Base-by-base conservation (phyloP, 768 basidiomycete genomes). In the Pisolithus microcarpus region DNA sequence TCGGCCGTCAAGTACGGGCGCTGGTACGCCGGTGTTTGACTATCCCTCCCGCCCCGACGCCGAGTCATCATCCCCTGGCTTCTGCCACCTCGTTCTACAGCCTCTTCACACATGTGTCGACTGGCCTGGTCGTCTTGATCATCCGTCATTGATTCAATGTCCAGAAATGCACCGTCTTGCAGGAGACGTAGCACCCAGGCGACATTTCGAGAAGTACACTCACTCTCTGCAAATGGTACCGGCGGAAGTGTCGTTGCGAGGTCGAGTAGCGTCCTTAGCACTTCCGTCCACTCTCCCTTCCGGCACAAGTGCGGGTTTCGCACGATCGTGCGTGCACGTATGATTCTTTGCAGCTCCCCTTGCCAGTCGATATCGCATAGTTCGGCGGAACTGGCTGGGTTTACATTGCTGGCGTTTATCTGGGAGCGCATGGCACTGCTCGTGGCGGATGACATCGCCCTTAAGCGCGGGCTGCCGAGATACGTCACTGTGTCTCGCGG, bases 291-390 rank as follows among this genome's bases (percentile, higher is more conserved):
- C 56, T 85, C 82, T 13, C 70, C 72, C 2, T 66, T 68, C 19
- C 65, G 72, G 50, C 74, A 70, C 8, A 66, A 38, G 6, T 56
- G 46, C 1, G 67, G 61, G 31, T 68, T 59, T 9, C 59, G 53
- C 11, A 82, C 58, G n/a, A 83, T 65, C 1, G 71, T 75, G 38
- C 76, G 69, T 5, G 80, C 77, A 43, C 81, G 72, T n/a, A 78
- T 68, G 54, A 85, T 70, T 9, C 72, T 65, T 55, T 84, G 79
- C 1, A 88, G 59, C 36, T 75, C 72, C 3, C 50, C 55, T 57
- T 66, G 76, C 85, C 85, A 88, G 52, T 77, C 66, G 7, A 80
- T 50, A 30, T 56, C 61, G 11, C 19, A 21, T 23, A n/a, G 7
- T 15, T 31, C 45, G n/a, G 13, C 31, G 18, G 23, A 13, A 31